Evolutionary conservation across 2,329 filamentous ascomycete species (phyloP).

Genomic region (Penicillium psychrosexuale): DNA sequence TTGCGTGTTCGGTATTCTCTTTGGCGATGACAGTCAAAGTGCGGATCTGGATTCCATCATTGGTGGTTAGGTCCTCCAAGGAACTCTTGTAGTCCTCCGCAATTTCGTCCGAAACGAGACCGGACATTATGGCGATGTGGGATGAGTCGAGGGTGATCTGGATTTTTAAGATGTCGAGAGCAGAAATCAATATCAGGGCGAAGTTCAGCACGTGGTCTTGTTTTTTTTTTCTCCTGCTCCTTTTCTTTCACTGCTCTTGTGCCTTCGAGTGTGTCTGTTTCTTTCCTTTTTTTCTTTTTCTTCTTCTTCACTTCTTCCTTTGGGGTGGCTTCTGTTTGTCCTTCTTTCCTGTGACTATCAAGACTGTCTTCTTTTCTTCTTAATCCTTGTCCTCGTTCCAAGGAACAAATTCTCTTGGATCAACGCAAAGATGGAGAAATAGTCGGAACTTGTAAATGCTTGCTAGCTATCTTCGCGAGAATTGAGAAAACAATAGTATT

Average conservation of each 20-base stretch:
- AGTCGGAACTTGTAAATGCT: constrained; percentile 45
- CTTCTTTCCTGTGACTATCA: constrained; percentile 20
- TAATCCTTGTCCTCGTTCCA: constrained; percentile 26
- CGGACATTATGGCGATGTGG: constrained; percentile 55
- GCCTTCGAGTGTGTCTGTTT: constrained; percentile 3
- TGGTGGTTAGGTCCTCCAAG: constrained; percentile 83
- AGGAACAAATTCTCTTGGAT: constrained; percentile 28
- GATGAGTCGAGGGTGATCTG: background rate
- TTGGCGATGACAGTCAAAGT: constrained; percentile 96
- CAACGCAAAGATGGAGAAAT: constrained; percentile 36
- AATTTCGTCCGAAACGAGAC: constrained; percentile 71
- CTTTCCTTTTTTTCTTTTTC: constrained; percentile 12
- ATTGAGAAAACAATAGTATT: constrained; percentile 34
- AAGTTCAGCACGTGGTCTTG: constrained; percentile 1
- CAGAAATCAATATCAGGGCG: background rate
- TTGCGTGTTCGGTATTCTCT: constrained; percentile 93
- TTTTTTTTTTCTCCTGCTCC: constrained; percentile 14
- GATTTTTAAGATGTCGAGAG: background rate
- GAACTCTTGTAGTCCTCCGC: constrained; percentile 93
- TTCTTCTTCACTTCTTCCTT: constrained; percentile 19
- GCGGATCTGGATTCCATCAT: constrained; percentile 93
- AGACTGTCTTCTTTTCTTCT: constrained; percentile 23
- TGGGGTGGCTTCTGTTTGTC: constrained; percentile 17
- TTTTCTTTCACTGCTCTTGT: constrained; percentile 13
- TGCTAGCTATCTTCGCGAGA: constrained; percentile 46